These are phyloP conservation scores for Kodamaea kakaduensis DNA, from an alignment of 805 yeast genomes.

Conservation along the genomic window DNA sequence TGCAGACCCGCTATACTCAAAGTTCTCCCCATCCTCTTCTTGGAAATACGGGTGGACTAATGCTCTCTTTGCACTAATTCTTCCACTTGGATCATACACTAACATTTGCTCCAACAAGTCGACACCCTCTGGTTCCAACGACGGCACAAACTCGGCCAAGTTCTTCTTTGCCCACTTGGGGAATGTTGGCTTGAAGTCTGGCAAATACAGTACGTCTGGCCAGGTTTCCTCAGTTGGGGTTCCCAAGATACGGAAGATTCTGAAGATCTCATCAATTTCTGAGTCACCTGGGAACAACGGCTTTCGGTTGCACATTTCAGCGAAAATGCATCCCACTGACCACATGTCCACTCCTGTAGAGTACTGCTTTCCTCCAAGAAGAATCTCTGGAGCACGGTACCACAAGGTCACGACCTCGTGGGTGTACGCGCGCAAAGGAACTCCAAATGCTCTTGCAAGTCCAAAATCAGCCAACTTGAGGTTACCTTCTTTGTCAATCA, in stretches of 20 bases:
- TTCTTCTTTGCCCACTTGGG: conserved; percentile 83
- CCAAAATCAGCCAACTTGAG: conserved; percentile 73
- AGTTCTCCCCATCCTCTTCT: conserved; percentile 38
- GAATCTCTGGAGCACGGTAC: conserved; percentile 96
- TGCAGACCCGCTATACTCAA: conserved; percentile 33
- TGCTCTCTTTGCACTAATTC: conserved; percentile 94
- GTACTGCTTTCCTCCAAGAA: conserved; percentile 94
- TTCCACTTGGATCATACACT: conserved; percentile 86
- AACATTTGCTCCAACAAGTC: conserved; percentile 76
- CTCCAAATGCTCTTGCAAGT: conserved; percentile 94
- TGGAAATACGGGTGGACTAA: conserved; percentile 82
- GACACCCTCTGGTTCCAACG: conserved; percentile 77
- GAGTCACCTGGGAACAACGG: conserved; percentile 97
- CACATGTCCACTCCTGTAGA: conserved; percentile 98
- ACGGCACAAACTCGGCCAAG: conserved; percentile 68
- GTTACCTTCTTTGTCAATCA: conserved; percentile 93
- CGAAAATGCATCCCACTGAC: conserved; percentile 97
- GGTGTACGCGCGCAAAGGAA: conserved; percentile 92
- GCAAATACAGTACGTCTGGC: conserved; percentile 90
- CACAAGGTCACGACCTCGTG: conserved; percentile 97
- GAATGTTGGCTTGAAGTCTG: conserved; percentile 90
- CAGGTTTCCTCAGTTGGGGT: conserved; percentile 90
- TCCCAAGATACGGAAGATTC: conserved; percentile 88
- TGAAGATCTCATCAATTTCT: conserved; percentile 93
- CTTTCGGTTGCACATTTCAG: conserved; percentile 94